Evolutionary conservation across 306 rosid genomes (phyloP).

Genomic region (Prunus mume): DNA sequence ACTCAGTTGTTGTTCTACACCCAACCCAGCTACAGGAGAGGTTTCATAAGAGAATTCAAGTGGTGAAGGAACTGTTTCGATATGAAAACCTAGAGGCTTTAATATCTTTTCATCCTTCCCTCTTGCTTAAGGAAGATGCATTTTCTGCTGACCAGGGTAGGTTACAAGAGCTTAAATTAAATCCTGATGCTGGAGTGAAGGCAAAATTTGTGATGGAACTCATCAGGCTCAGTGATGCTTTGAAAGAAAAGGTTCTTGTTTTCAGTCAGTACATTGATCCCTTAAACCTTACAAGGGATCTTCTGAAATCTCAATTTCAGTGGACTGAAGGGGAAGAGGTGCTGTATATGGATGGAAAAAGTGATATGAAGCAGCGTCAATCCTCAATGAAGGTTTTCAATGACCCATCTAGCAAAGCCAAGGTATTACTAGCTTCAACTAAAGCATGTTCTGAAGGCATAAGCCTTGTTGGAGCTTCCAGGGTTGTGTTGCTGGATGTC

Average conservation of each 20-base stretch:
- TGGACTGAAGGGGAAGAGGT: constrained; percentile 54
- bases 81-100: constrained; percentile 39
- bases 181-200: constrained; percentile 50
- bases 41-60: constrained; percentile 1
- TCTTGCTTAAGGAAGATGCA: constrained; percentile 11
- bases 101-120: constrained; percentile 59
- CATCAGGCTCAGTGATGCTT: constrained; percentile 33
- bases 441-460: constrained; percentile 67
- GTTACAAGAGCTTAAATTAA: constrained; percentile 9
- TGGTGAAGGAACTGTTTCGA: constrained; percentile 6
- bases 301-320: constrained; percentile 30
- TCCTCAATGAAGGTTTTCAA: constrained; percentile 45
- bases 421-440: constrained; percentile 56
- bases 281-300: constrained; percentile 33
- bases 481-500: constrained; percentile 68
- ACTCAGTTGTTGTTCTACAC: constrained; percentile 16
- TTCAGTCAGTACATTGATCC: constrained; percentile 60
- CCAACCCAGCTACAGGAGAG: constrained; percentile 29
- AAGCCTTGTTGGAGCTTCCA: constrained; percentile 63
- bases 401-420: constrained; percentile 39
- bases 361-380: constrained; percentile 43
- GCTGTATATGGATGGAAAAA: constrained; percentile 44
- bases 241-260: constrained; percentile 60
- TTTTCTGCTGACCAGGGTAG: background rate
- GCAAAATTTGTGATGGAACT: constrained; percentile 47